Evolutionary conservation across 1,139 yeast genomes (phyloP), one percentile per base, ranked within the genome.

Genomic region (Meyerozyma elateridarum): DNA sequence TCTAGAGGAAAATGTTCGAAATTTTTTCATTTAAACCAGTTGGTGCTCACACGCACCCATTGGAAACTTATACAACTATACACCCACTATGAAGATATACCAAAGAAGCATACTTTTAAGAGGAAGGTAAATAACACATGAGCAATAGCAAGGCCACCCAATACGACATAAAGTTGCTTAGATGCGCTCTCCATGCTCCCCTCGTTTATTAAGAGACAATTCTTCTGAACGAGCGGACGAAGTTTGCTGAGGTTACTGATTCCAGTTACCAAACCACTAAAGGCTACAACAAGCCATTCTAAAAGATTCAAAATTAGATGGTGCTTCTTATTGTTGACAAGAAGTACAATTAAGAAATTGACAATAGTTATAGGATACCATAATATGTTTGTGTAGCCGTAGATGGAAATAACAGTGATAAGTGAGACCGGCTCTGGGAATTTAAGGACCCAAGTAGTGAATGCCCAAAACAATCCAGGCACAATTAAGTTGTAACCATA

Each of bases 281-380:
- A 36, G 4, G 55, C 45, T 11, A 73, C 76, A 30, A 73, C 58
- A 2, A 52, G 36, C 79, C 79, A 74, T 48, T 72, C 71, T 18
- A 65, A 42, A 2, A 52, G 28, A 34, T 59, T 70, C 34, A 71
- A 50, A 3, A 65, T 31, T 2, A 52, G 35, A 32, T 52, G 58
- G 37, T 64, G 66, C 11, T 47, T 56, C 31, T 56, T 40, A 38
- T 60, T 66, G 39, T 61, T 64, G 14, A 70, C 56, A 19, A 73
- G 51, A 3, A 73, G 48, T 3, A 70, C 78, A 35, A 74, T 61
- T 22, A 74, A 49, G 12, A 73, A 52, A 38, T 73, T 76, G 22
- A 81, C 54, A 4, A 80, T 50, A 1, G 91, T 81, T 20, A 84
- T 81, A 2, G 93, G 93, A 17, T 80, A 63, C 95, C 95, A 85